Percentiles rank a stretch among this genome's conserved stretches.
Evolutionary conservation across 2,329 filamentous ascomycete species (phyloP).

Genomic region (Dothiorella sarmentorum): DNA sequence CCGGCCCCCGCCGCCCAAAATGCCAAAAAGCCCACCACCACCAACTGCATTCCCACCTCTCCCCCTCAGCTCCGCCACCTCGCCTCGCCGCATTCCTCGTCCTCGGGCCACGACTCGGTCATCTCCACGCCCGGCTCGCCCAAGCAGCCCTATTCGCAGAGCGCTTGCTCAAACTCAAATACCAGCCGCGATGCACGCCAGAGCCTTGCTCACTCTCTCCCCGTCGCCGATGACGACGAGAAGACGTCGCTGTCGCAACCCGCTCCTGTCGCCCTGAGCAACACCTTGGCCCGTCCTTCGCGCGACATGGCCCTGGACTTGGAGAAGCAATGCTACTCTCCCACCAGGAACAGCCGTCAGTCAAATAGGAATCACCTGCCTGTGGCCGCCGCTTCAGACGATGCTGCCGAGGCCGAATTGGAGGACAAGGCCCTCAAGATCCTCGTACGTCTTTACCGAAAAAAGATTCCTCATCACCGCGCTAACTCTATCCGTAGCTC

Average conservation of each 20-base stretch:
- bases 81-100: slow-evolving; percentile 18
- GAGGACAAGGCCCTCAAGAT: slow-evolving; percentile 45
- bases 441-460: slow-evolving; percentile 31
- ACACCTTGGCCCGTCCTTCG: slow-evolving; percentile 15
- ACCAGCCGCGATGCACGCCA: slow-evolving; percentile 24
- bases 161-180: slow-evolving; percentile 30
- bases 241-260: slow-evolving; percentile 18
- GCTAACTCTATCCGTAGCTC: slow-evolving; percentile 38
- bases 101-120: slow-evolving; percentile 33
- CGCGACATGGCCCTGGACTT: slow-evolving; percentile 31
- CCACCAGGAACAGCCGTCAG: slow-evolving; percentile 24
- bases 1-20: slow-evolving; percentile 3
- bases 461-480: background rate
- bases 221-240: slow-evolving; percentile 23
- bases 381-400: slow-evolving; percentile 28
- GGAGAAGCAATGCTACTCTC: slow-evolving; percentile 30
- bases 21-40: slow-evolving; percentile 20
- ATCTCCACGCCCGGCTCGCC: slow-evolving; percentile 36
- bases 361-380: slow-evolving; percentile 24
- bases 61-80: slow-evolving; percentile 26
- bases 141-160: slow-evolving; percentile 32
- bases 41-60: slow-evolving; percentile 24
- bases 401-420: slow-evolving; percentile 38
- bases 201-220: slow-evolving; percentile 22
- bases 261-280: slow-evolving; percentile 1